Conservation (phyloP, 805 yeast species). For the Kuraishia ogatae region DNA sequence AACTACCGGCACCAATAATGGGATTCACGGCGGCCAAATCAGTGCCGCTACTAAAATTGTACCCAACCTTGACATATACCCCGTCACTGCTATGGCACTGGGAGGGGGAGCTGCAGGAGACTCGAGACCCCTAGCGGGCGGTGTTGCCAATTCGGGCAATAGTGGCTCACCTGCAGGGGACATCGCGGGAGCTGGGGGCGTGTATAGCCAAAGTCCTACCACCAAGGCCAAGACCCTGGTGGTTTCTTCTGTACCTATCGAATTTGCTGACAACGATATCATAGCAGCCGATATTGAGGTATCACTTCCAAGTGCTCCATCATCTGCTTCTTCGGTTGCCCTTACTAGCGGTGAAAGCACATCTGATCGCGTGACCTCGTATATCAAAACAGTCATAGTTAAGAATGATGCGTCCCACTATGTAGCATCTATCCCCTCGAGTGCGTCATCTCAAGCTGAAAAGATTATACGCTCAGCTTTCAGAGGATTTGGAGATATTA, state of each 20-base stretch:
- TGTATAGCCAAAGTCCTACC: too few relatives aligned
- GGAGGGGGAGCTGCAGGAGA: too few relatives aligned
- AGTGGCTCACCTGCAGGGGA: too few relatives aligned
- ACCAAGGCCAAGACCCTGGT: neutral
- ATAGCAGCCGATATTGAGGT: neutral
- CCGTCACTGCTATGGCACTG: too few relatives aligned
- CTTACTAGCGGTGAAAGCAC: neutral
- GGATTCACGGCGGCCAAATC: too few relatives aligned
- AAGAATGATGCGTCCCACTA: slow-evolving; percentile 16
- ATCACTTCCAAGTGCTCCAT: neutral
- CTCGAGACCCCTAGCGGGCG: too few relatives aligned
- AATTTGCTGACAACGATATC: neutral
- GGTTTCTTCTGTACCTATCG: neutral
- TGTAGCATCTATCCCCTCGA: slow-evolving; percentile 20
- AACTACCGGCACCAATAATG: too few relatives aligned
- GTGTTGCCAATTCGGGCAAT: too few relatives aligned
- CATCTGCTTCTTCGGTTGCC: neutral
- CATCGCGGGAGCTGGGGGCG: too few relatives aligned
- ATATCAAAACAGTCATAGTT: slow-evolving; percentile 17
- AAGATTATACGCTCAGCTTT: slow-evolving; percentile 15
- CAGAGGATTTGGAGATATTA: slow-evolving; percentile 17
- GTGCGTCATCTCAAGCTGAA: slow-evolving; percentile 14
- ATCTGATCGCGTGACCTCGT: slow-evolving; percentile 5
- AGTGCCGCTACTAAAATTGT: too few relatives aligned
- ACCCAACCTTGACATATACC: too few relatives aligned